A percentile compares a stretch with the other conserved stretches of the same genome.
Evolutionary conservation across 140 eudicot genomes (phyloP).

Genomic region (Bidens hawaiensis): DNA sequence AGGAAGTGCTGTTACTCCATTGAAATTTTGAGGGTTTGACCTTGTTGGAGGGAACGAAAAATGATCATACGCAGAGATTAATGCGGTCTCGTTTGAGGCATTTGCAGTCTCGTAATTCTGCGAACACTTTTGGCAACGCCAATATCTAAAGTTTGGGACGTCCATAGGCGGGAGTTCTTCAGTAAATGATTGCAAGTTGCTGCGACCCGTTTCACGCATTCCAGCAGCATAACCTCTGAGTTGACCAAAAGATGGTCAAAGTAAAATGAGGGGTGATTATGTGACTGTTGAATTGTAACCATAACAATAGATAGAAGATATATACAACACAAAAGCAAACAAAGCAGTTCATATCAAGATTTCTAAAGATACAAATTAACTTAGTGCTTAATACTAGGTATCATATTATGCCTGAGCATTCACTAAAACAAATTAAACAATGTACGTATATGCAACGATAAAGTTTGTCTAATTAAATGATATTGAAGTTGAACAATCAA

Average conservation of each 20-base stretch:
- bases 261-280: background rate
- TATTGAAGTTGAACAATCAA: background rate
- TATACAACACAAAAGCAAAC: background rate
- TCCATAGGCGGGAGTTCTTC: constrained; percentile 30
- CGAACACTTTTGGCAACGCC: constrained; percentile 36
- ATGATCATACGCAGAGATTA: constrained; percentile 6
- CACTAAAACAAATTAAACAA: too few species aligned
- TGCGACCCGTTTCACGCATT: constrained; percentile 28
- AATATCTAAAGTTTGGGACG: constrained; percentile 32
- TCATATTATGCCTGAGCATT: background rate
- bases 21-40: background rate
- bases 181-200: constrained; percentile 26
- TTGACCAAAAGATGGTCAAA: background rate
- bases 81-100: constrained; percentile 11
- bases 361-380: background rate
- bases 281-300: background rate
- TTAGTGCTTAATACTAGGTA: background rate
- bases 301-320: background rate
- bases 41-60: constrained; percentile 14
- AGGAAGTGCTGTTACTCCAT: constrained; percentile 7
- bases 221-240: constrained; percentile 38
- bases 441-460: background rate
- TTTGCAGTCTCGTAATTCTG: constrained; percentile 6
- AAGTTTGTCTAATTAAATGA: background rate
- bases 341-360: background rate